Evolutionary conservation across 768 basidiomycete species (phyloP).

Genomic region (Russula olivacea): DNA sequence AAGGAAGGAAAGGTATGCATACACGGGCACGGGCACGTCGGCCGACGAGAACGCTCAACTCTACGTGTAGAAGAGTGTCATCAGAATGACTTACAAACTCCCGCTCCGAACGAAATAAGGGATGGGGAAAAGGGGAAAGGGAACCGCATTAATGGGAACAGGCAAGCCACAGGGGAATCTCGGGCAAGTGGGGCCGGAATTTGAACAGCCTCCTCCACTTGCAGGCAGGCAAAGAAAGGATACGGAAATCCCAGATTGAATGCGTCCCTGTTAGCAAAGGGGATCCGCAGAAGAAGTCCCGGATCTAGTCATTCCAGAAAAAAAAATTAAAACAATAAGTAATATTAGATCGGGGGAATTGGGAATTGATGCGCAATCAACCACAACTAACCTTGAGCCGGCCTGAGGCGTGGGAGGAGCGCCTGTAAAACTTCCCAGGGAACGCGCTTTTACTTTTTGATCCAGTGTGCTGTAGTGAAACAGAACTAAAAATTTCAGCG

Average conservation of each 20-base stretch:
- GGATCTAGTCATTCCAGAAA: constrained; percentile 2
- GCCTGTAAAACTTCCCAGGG: constrained; percentile 10
- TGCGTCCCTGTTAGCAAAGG: not conserved
- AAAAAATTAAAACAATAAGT: too few species aligned
- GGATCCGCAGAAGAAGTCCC: not conserved
- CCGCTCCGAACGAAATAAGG: not conserved
- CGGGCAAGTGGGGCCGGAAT: not conserved
- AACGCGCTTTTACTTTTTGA: constrained; percentile 1
- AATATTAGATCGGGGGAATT: not conserved
- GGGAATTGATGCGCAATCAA: not conserved
- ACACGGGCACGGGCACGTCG: not conserved
- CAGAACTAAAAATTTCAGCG: not conserved
- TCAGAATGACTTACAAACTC: not conserved
- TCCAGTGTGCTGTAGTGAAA: not conserved
- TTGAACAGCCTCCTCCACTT: not conserved
- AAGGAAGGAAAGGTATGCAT: too few species aligned
- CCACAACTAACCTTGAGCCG: not conserved
- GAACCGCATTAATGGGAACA: not conserved
- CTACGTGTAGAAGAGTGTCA: not conserved
- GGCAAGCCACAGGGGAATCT: not conserved
- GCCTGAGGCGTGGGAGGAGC: constrained; percentile 10
- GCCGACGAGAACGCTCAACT: not conserved
- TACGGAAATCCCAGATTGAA: not conserved
- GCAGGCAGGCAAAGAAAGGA: not conserved
- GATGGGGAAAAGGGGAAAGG: not conserved